Base-by-base conservation (phyloP, 345 rosid species). In the Citrus inodora region DNA sequence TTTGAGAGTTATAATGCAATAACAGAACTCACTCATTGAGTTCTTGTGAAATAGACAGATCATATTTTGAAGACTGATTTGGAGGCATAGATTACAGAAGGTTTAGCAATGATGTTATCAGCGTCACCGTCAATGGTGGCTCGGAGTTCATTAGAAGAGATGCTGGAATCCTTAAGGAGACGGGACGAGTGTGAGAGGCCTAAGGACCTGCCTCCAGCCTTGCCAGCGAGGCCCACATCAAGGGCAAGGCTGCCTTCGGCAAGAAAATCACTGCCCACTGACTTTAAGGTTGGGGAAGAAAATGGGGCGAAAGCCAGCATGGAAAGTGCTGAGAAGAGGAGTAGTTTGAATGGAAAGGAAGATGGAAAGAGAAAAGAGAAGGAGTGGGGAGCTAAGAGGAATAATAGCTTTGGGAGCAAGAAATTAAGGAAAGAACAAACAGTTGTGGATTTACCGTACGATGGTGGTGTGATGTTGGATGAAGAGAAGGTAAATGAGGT, bases 81-180 rank as follows among this genome's bases (percentile, higher is more conserved):
- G 22, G 25, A 16, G 61, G 62, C 30, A 61, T 67, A 40, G 35
- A 27, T 56, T 46, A 24, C 19, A 48, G 2, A 22, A 17, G 17
- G 51, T 46, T 32, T 42, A 76, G 51, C 10, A 55, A 94, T 89
- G 91, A 96, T 92, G 97, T 74, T 96, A 78, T 93, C 99, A 13
- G 86, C 94, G 40, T 91, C 98, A 53, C 97, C 97, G 5, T 67
- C 86, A 16, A 76, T 84, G 11, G 74, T 88, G 80, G 87, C 87
- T 66, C 91, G 90, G 80, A 94, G 98, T 87, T 96, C 99, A n/a
- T 80, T 96, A 30, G 99, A 96, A 89, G 99, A 88, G 87, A 96
- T 96, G 99, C 82, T 96, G 38, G 98, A 92, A 38, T 89, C 95
- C 16, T 88, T 96, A 51, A 86, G 95, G 72, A 84, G 83, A 81